phyloP scores from a whole-genome alignment of 345 rosid genomes.

The Populus euphratica region DNA sequence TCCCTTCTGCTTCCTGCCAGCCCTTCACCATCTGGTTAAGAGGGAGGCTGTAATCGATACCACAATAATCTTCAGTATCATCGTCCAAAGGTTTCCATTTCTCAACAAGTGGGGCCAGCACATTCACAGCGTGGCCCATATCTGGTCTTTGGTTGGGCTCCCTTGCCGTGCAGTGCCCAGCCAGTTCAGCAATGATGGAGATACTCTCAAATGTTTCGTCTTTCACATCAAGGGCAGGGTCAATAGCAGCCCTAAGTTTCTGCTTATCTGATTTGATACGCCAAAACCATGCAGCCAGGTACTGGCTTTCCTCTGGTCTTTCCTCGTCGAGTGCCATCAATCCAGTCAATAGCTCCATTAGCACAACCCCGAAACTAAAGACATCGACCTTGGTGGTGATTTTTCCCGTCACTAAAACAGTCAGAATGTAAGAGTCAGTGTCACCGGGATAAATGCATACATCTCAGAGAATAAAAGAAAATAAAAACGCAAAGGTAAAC shows the following conservation, averaged over 20 bases:
- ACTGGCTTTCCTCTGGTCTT: slow-evolving; percentile 70
- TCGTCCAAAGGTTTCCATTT: slow-evolving; percentile 66
- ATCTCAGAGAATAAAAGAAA: background rate
- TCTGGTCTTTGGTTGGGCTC: slow-evolving; percentile 73
- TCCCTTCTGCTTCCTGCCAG: slow-evolving; percentile 78
- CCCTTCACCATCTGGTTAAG: slow-evolving; percentile 75
- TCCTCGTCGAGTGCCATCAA: slow-evolving; percentile 64
- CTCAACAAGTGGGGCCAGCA: slow-evolving; percentile 61
- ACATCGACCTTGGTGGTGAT: slow-evolving; percentile 76
- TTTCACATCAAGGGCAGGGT: slow-evolving; percentile 45
- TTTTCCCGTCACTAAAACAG: slow-evolving; percentile 60
- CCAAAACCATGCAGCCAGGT: slow-evolving; percentile 75
- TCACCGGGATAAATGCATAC: background rate
- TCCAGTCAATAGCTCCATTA: slow-evolving; percentile 74
- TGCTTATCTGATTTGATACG: slow-evolving; percentile 49
- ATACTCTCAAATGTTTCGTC: slow-evolving; percentile 59
- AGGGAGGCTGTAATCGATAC: slow-evolving; percentile 75
- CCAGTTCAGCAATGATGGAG: slow-evolving; percentile 52
- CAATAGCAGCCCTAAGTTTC: slow-evolving; percentile 57
- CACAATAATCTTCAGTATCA: slow-evolving; percentile 55
- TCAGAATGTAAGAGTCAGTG: slow-evolving; percentile 4
- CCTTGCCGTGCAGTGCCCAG: slow-evolving; percentile 76
- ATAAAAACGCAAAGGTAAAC: background rate
- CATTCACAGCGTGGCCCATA: slow-evolving; percentile 70
- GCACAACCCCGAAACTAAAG: slow-evolving; percentile 72